Evolutionary conservation across 2,329 filamentous ascomycete genomes (phyloP).

Genomic region (Phoma sp.): DNA sequence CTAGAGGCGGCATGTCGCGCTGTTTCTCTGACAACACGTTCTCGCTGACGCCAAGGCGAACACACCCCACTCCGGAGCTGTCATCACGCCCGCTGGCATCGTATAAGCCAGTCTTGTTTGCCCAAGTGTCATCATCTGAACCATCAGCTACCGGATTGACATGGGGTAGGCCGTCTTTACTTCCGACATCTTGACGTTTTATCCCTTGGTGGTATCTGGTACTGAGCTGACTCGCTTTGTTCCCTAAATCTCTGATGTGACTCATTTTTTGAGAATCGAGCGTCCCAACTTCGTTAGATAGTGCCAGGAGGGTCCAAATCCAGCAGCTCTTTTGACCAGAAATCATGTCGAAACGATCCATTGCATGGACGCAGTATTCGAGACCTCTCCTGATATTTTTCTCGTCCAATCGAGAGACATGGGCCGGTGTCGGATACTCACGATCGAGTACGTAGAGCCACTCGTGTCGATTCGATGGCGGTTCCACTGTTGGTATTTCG

Average conservation of each 20-base stretch:
- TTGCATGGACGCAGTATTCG: constrained; percentile 65
- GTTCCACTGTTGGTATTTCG: constrained; percentile 10
- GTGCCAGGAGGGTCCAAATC: constrained; percentile 83
- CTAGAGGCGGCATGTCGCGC: background rate
- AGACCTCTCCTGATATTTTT: constrained; percentile 71
- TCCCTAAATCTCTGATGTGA: constrained; percentile 78
- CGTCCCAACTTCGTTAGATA: constrained; percentile 75
- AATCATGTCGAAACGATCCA: constrained; percentile 65
- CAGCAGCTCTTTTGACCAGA: constrained; percentile 75
- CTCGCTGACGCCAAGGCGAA: background rate
- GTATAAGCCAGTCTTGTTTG: background rate
- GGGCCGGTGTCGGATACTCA: constrained; percentile 54
- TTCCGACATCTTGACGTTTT: constrained; percentile 1
- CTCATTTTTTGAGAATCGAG: constrained; percentile 78
- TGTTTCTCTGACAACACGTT: constrained; percentile 32
- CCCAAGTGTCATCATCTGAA: background rate
- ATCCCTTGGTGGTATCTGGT: constrained; percentile 34
- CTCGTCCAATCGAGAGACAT: constrained; percentile 65
- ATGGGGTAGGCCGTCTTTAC: background rate
- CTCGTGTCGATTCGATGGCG: constrained; percentile 46
- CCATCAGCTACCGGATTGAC: background rate
- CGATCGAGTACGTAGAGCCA: constrained; percentile 40
- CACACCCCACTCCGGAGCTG: background rate
- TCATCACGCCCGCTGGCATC: background rate
- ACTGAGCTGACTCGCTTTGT: constrained; percentile 71